Conservation (phyloP, 2,329 filamentous ascomycete species). For the Pseudocercospora cruenta region DNA sequence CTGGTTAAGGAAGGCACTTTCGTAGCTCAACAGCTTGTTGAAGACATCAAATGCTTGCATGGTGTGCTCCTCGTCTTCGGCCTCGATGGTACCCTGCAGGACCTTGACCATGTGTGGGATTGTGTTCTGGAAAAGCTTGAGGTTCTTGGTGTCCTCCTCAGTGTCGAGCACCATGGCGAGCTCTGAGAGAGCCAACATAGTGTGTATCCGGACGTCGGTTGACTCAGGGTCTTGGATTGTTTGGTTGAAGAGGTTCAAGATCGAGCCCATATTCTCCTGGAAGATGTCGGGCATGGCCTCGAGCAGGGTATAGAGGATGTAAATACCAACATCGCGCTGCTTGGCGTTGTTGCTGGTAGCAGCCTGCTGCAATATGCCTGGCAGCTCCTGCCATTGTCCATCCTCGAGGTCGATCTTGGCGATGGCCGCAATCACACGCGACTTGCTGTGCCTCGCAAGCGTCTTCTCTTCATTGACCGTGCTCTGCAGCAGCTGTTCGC, state of each 20-base stretch:
- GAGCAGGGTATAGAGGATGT: slow-evolving; percentile 88
- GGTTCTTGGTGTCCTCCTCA: slow-evolving; percentile 76
- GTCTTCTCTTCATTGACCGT: slow-evolving; percentile 78
- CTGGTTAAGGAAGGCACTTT: slow-evolving; percentile 77
- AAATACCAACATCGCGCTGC: slow-evolving; percentile 88
- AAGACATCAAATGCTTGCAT: slow-evolving; percentile 95
- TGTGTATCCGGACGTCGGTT: slow-evolving; percentile 91
- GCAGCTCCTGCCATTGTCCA: slow-evolving; percentile 81
- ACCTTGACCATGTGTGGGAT: slow-evolving; percentile 88
- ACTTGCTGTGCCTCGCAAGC: slow-evolving; percentile 80
- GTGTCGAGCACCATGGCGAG: slow-evolving; percentile 85
- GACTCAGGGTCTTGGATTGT: slow-evolving; percentile 91
- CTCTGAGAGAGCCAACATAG: slow-evolving; percentile 85
- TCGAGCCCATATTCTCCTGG: slow-evolving; percentile 74
- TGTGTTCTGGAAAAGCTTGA: slow-evolving; percentile 76
- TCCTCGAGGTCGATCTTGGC: slow-evolving; percentile 85
- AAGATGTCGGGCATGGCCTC: slow-evolving; percentile 87
- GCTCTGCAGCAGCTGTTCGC: slow-evolving; percentile 80
- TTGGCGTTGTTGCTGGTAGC: slow-evolving; percentile 73
- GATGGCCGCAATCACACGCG: slow-evolving; percentile 84
- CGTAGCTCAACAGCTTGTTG: slow-evolving; percentile 90
- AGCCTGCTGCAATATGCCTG: slow-evolving; percentile 77
- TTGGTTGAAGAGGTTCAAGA: slow-evolving; percentile 81
- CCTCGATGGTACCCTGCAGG: slow-evolving; percentile 79
- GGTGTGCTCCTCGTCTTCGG: slow-evolving; percentile 76